Evolutionary conservation across 192 early-diverging fungal species (phyloP).

Genomic region (Tieghemiomyces parasiticus): DNA sequence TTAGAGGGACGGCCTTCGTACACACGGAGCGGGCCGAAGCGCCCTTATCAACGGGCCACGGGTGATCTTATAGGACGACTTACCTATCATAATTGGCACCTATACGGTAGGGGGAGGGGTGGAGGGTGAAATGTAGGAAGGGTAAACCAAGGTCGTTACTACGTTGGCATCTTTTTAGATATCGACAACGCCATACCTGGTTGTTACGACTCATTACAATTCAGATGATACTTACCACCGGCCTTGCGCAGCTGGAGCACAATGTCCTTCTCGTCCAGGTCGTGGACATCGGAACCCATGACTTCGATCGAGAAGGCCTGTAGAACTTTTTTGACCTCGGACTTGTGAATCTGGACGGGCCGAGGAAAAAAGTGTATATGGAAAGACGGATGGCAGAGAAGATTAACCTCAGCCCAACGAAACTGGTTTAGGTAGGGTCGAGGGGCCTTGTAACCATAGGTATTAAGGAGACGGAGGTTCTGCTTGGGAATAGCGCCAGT

Average conservation of each 20-base stretch:
- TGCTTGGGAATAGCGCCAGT: too few relatives aligned
- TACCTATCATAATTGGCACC: not conserved
- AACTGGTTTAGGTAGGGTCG: too few relatives aligned
- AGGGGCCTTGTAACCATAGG: too few relatives aligned
- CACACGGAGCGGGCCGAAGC: too few relatives aligned
- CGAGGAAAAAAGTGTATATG: too few relatives aligned
- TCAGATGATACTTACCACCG: constrained; percentile 18
- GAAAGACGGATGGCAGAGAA: too few relatives aligned
- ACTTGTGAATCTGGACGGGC: constrained; percentile 45
- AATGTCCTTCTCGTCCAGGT: constrained; percentile 46
- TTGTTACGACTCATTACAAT: not conserved
- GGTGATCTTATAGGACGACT: not conserved
- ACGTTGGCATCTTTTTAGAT: not conserved
- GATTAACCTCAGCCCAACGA: too few relatives aligned
- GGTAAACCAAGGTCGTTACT: not conserved
- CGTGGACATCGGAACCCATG: constrained; percentile 34
- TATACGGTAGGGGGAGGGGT: not conserved
- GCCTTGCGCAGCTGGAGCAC: constrained; percentile 50
- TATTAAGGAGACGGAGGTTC: too few relatives aligned
- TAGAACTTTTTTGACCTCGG: constrained; percentile 58
- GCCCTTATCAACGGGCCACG: too few relatives aligned
- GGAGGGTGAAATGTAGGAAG: too few relatives aligned
- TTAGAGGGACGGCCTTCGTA: not conserved
- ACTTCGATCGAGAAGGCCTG: constrained; percentile 59
- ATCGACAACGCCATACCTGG: not conserved